Evolutionary conservation across 768 basidiomycete species (phyloP), one percentile per base, ranked within the genome.

Genomic region (Amanita rimosa): DNA sequence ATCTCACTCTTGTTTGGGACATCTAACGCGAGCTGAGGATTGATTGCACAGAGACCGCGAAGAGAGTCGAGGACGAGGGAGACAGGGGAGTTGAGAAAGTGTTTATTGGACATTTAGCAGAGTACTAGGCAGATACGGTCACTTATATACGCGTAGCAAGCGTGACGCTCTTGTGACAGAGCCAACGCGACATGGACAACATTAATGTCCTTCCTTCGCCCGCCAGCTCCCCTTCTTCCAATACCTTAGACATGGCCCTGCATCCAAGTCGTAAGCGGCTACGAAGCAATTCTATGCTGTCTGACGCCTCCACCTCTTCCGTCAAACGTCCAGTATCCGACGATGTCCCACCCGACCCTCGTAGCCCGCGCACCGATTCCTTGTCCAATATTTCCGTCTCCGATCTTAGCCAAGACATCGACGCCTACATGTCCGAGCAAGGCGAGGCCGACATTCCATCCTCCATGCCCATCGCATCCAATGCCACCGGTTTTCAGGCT

Each of bases 321-420:
- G 69, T 80, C 52, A 94, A 93, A 70, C 83, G 90, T 54, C 75
- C 85, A 16, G 78, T 77, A 48, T 85, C 88, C 19, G 84, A 87
- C 60, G 79, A 73, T 44, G 72, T 74, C 52, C 59, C 71, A 52
- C 63, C 67, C 50, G 71, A 77, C 52, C 46, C 62, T 54, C 65
- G 65, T 53, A 68, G 65, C 51, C 65, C 67, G 37, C 64, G 60
- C 48, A 52, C 66, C 38, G 72, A 74, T 60, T 67, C 72, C 54
- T 59, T 69, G 57, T 70, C 59, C 53, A 66, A 67, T 62, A 62
- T 70, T 52, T 67, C 66, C 49, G 65, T 66, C 53, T 54, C 67
- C 26, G 72, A 76, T 62, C 54, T 64, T 35, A 64, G 64, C 58
- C 62, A 67, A 50, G 84, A 82, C 51, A 78, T 85, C 64, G 85